These are phyloP conservation scores for Sphaerostilbella broomeana DNA, from an alignment of 2,329 filamentous ascomycete genomes.

Conservation along the genomic window DNA sequence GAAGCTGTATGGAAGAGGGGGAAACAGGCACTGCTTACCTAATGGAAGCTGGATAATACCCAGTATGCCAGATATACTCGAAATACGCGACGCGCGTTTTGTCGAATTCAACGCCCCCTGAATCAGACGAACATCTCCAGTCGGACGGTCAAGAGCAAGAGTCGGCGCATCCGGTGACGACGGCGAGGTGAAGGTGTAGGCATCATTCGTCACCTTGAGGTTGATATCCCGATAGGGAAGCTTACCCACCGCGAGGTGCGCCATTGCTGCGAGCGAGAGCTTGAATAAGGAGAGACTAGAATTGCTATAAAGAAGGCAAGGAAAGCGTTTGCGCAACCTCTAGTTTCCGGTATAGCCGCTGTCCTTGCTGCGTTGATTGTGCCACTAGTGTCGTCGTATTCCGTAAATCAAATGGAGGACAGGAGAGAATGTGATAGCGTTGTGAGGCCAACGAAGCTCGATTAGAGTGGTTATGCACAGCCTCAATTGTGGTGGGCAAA, in stretches of 20 bases:
- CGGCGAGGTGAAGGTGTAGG: constrained; percentile 94
- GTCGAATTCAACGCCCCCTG: constrained; percentile 69
- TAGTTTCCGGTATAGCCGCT: background rate
- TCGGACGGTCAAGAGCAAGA: constrained; percentile 83
- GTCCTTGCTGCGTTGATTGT: background rate
- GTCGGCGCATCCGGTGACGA: constrained; percentile 85
- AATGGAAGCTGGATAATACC: constrained; percentile 90
- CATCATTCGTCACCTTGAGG: constrained; percentile 81
- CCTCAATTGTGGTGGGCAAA: constrained; percentile 4
- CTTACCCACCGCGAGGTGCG: constrained; percentile 30
- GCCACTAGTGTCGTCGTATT: constrained; percentile 3
- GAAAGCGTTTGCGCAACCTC: background rate
- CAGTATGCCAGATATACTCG: constrained; percentile 90
- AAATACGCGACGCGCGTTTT: constrained; percentile 67
- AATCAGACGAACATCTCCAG: constrained; percentile 79
- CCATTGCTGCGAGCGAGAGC: constrained; percentile 25
- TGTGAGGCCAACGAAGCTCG: constrained; percentile 12
- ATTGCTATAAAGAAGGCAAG: no score
- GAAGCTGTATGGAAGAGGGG: no score
- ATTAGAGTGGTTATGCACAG: constrained; percentile 9
- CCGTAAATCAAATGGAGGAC: constrained; percentile 11
- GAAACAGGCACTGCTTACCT: constrained; percentile 48
- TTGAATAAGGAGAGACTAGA: no score
- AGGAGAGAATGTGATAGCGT: constrained; percentile 1
- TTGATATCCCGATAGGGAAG: constrained; percentile 94